Evolutionary conservation across 23 red algal species (phyloP), one percentile per base, ranked within the genome.

Genomic region (Agarophyton chilense): DNA sequence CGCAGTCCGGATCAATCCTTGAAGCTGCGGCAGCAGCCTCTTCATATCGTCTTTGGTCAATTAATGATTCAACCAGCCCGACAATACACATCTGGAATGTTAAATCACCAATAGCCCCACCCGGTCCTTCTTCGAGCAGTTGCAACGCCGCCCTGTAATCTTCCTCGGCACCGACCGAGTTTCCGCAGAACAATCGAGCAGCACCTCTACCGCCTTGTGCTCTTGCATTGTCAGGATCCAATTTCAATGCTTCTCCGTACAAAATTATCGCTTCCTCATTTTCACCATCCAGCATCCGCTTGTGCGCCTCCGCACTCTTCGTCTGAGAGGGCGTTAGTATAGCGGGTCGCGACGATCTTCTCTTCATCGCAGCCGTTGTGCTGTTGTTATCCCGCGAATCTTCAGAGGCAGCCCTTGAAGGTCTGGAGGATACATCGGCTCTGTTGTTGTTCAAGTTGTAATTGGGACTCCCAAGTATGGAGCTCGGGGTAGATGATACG

Each of bases 41-140:
- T 53, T 94, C 91, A 52, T 94, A 94, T 45, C 91, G 28, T 32
- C 91, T 61, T 77, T 86, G 91, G 33, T 94, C 91, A 54, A 94
- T 94, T 38, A 94, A 55, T 2, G 81, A 80, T 53, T 94, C 91
- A 32, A 86, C 91, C 1, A 94, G 72, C 34, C 91, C 91, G 13
- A 85, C 81, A 52, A 94, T 79, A 52, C 81, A 84, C 91, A 86
- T 86, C 62, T 94, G 72, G 39, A 72, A 85, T 9, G 72, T 87
- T 10, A 84, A 36, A 10, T 86, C 91, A 0, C 81, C 80, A 26
- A 50, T 60, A 19, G 35, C 21, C 32, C 67, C 61, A 42, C 82
- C 81, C 41, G 46, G 55, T 46, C 81, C 91, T 28, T 68, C 45
- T 21, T 86, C 91, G 38, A 94, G 72, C 54, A 86, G 52, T 42